A percentile compares a stretch with the other conserved stretches of the same genome.
Evolutionary conservation across 768 basidiomycete genomes (phyloP).

Genomic region (Boletellus sp.): DNA sequence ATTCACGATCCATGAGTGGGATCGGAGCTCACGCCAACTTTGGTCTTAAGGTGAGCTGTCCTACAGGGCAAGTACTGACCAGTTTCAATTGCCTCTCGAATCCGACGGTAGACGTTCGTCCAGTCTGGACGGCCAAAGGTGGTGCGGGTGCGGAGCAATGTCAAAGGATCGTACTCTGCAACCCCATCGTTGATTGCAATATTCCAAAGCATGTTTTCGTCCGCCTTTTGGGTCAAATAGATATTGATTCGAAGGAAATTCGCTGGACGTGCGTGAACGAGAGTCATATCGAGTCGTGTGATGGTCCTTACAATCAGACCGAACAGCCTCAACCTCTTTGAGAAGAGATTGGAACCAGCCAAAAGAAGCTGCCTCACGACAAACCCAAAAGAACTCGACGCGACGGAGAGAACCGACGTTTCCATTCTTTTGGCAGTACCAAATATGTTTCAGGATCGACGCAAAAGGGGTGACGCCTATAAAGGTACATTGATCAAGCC

Average conservation of each 20-base stretch:
- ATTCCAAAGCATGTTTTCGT: conserved; percentile 87
- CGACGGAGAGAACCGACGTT: conserved; percentile 75
- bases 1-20: not conserved
- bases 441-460: conserved; percentile 92
- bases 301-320: conserved; percentile 72
- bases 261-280: conserved; percentile 43
- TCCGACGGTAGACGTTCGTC: conserved; percentile 71
- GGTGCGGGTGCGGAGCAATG: conserved; percentile 82
- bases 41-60: conserved; percentile 76
- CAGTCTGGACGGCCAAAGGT: conserved; percentile 93
- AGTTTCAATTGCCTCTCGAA: conserved; percentile 73
- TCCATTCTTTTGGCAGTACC: conserved; percentile 84
- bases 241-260: conserved; percentile 92
- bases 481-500: not conserved
- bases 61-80: conserved; percentile 80
- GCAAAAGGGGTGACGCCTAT: conserved; percentile 91
- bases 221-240: conserved; percentile 84
- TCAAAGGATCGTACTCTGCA: conserved; percentile 84
- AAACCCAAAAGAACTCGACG: conserved; percentile 95
- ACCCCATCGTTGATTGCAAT: conserved; percentile 85
- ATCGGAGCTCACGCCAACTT: conserved; percentile 63
- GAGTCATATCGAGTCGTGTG: not conserved
- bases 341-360: conserved; percentile 94
- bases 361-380: conserved; percentile 93
- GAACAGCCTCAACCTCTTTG: conserved; percentile 83